These are phyloP conservation scores for Mycena haematopus DNA, from an alignment of 768 basidiomycete species.

Conservation along the genomic window DNA sequence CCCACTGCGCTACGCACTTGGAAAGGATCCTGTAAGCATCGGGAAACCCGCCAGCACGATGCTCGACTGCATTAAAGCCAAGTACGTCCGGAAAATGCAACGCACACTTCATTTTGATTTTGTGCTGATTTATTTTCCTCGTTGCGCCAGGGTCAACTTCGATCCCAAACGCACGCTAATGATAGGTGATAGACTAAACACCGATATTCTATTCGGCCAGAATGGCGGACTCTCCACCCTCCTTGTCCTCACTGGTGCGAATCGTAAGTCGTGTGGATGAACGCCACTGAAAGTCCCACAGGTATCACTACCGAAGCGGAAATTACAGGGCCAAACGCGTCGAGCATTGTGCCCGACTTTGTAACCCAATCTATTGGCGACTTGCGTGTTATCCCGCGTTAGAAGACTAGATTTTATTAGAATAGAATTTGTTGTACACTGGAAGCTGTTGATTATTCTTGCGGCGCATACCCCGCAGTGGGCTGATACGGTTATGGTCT, in stretches of 20 bases:
- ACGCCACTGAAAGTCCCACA: conserved; percentile 36
- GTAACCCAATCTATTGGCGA: conserved; percentile 85
- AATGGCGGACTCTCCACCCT: conserved; percentile 85
- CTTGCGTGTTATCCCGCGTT: conserved; percentile 52
- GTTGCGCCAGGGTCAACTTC: conserved; percentile 72
- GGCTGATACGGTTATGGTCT: too few species aligned
- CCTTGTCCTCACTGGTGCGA: conserved; percentile 90
- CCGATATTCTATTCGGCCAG: conserved; percentile 94
- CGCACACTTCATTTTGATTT: background rate
- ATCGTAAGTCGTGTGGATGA: background rate
- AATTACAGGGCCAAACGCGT: conserved; percentile 73
- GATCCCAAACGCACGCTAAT: conserved; percentile 90
- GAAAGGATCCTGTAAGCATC: conserved; percentile 39
- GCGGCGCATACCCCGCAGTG: too few species aligned
- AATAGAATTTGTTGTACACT: background rate
- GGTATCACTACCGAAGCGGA: conserved; percentile 82
- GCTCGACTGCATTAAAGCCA: conserved; percentile 83
- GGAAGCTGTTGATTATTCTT: background rate
- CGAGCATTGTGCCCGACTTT: conserved; percentile 79
- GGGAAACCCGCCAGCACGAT: conserved; percentile 19
- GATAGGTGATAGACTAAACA: conserved; percentile 95
- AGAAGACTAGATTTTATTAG: conserved; percentile 28
- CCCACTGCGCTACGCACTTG: conserved; percentile 76
- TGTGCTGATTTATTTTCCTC: background rate
- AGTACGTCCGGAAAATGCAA: conserved; percentile 38